phyloP scores from a whole-genome alignment of 345 rosid genomes.

The Euphorbia tirucalli region DNA sequence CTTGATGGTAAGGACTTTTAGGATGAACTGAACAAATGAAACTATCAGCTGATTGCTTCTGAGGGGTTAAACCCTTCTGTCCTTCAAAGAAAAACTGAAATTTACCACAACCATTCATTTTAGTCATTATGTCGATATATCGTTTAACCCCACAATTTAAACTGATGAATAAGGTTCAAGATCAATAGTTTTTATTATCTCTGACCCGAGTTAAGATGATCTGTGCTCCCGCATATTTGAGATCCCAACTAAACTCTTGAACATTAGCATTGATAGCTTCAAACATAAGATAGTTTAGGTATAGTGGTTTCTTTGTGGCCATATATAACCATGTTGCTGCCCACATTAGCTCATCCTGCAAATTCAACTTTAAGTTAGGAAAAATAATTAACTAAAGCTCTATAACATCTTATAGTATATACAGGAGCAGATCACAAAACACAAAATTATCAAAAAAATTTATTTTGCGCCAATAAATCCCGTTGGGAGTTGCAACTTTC shows the following conservation, averaged over 20 bases:
- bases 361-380: not conserved
- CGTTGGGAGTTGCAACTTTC: too few relatives aligned
- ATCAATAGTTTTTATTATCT: too few relatives aligned
- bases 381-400: too few relatives aligned
- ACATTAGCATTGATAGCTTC: constrained; percentile 62
- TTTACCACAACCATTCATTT: constrained; percentile 10
- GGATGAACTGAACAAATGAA: constrained; percentile 73
- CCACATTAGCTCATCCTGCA: constrained; percentile 93
- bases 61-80: constrained; percentile 30
- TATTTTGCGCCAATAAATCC: too few relatives aligned
- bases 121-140: too few relatives aligned
- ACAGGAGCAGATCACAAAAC: too few relatives aligned
- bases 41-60: constrained; percentile 69
- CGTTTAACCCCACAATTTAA: too few relatives aligned
- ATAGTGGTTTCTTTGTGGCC: constrained; percentile 45
- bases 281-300: constrained; percentile 46
- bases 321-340: constrained; percentile 82
- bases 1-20: constrained; percentile 63
- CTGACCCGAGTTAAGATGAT: constrained; percentile 62
- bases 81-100: constrained; percentile 62
- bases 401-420: too few relatives aligned
- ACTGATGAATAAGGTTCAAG: too few relatives aligned
- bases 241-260: constrained; percentile 91
- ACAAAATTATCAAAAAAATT: too few relatives aligned
- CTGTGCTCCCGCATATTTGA: constrained; percentile 84